A percentile compares a stretch with the other conserved stretches of the same genome.
These are phyloP conservation scores for Helianthus annuus DNA, from an alignment of 129 eudicot genomes.

Conservation along the genomic window HanXRQr2.0-SUNRISE NC_035441.2:41730979-41731478, in stretches of 20 bases:
- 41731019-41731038: slow-evolving; percentile 68
- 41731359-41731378: slow-evolving; percentile 56
- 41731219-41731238: slow-evolving; percentile 46
- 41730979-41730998: slow-evolving; percentile 38
- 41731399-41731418: slow-evolving; percentile 42
- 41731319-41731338: slow-evolving; percentile 55
- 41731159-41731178: slow-evolving; percentile 49
- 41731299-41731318: slow-evolving; percentile 40
- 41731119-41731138: slow-evolving; percentile 58
- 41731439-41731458: slow-evolving; percentile 54
- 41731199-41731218: slow-evolving; percentile 44
- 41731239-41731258: slow-evolving; percentile 37
- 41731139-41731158: slow-evolving; percentile 69
- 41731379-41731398: slow-evolving; percentile 62
- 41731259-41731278: slow-evolving; percentile 14
- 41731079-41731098: slow-evolving; percentile 52
- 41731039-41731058: slow-evolving; percentile 54
- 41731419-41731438: slow-evolving; percentile 57
- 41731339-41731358: slow-evolving; percentile 50
- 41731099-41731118: slow-evolving; percentile 38
- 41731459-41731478: slow-evolving; percentile 50
- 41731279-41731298: neutral
- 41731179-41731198: slow-evolving; percentile 25
- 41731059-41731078: slow-evolving; percentile 51
- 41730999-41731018: slow-evolving; percentile 43